Base-by-base conservation (phyloP, 139 green algal genomes). In the Volvox africanus region DNA sequence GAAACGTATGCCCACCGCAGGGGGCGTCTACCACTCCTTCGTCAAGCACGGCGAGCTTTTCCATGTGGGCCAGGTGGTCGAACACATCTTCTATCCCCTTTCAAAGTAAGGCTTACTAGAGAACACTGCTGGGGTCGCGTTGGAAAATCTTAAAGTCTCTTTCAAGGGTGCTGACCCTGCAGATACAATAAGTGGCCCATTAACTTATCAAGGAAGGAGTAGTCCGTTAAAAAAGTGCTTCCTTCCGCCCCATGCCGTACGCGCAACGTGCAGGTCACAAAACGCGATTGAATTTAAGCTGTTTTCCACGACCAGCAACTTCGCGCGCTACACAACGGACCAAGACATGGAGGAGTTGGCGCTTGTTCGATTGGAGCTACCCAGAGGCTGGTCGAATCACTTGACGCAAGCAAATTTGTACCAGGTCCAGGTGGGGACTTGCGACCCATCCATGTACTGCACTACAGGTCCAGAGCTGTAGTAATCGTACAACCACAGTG, bases 11-110 rank as follows among this genome's bases (percentile, higher is more conserved):
- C 28, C 26, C 32, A 1, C 24, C 30, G 26, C 81, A 88, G 82
- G 33, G 0, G 65, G 26, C 20, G 22, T 16, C 22, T 88, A 88
- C 24, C 6, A 67, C 22, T 21, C 5, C 5, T 89, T 89, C 50
- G 84, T 89, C 1, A 19, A 73, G 69, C 14, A 18, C 26, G 69
- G 69, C 12, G 30, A 89, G 35, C 68, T 89, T 37, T 67, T 89
- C 14, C 18, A 55, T 22, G 12, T 71, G 6, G 84, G 18, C 68
- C 30, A 89, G 37, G 37, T 82, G 36, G 36, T 82, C 36, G 44
- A 89, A 71, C 68, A 81, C 13, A 1, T 18, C 6, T 89, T 89
- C 69, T 36, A 2, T 6, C 84, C 84, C 18, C 19, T 82, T 26
- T 71, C 67, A 67, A 89, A n/a, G 68, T 82, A 24, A 89, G 78